Evolutionary conservation across 441 rosid genomes (phyloP), one percentile per base, ranked within the genome.

Genomic region (Arabidopsis lyrata): DNA sequence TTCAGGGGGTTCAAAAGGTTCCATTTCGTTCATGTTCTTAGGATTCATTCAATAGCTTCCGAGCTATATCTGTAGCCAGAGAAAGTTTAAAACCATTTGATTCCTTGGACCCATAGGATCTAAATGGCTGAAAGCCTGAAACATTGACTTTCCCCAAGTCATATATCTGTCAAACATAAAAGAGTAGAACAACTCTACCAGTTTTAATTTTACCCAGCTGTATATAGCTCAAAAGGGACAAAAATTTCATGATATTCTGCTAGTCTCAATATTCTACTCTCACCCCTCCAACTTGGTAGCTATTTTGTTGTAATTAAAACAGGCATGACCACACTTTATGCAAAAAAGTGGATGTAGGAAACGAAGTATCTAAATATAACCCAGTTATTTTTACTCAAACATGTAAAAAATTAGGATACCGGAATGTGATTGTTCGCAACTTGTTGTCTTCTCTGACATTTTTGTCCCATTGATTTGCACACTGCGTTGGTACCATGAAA

Each of bases 1-100:
- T 18, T 69, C 70, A 70, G 18, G 24, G 47, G 35, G 11, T 49
- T 75, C 24, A 35, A 29, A 50, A 6, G 39, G 34, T 42, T 31
- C 44, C 52, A 18, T 12, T 36, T 52, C 27, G 52, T 62, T 27
- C 9, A 39, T 16, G 8, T 49, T 72, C 48, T 35, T 20, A 8
- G 31, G 55, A 63, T 20, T 63, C 41, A 1, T 42, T 35, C 38
- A 64, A 16, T 47, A 8, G 5, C 35, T 27, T 56, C 58, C 4
- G 16, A 44, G 24, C 50, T 55, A 1, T 55, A n/a, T 49, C 10
- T 48, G 12, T 72, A 45, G 35, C 15, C 38, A 18, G 63, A 53
- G 11, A n/a, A 8, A 52, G 58, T 36, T 20, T 29, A 32, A 24
- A 24, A 24, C 55, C 4, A 15, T 24, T 1, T 67, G 31, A 5